These are phyloP conservation scores for Rosa rugosa DNA, from an alignment of 306 rosid genomes.

Conservation along the genomic window DNA sequence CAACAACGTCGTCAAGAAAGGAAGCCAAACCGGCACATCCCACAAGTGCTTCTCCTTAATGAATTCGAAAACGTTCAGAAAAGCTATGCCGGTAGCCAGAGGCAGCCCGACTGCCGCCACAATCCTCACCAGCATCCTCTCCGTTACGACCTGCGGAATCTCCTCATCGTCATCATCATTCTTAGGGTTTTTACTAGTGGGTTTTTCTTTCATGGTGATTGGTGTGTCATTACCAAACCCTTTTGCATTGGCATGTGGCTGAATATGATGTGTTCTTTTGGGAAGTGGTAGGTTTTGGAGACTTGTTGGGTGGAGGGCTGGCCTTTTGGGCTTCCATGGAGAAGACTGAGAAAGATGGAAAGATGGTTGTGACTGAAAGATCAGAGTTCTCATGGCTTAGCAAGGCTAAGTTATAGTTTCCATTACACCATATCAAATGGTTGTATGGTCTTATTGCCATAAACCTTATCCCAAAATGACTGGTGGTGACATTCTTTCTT, in stretches of 20 bases:
- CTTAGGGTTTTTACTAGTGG: constrained; percentile 22
- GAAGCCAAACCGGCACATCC: constrained; percentile 73
- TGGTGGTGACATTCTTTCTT: constrained; percentile 25
- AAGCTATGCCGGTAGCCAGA: constrained; percentile 59
- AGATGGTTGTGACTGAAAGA: constrained; percentile 37
- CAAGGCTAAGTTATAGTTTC: neutral
- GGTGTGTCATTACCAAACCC: constrained; percentile 53
- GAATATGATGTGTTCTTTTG: constrained; percentile 12
- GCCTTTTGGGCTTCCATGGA: constrained; percentile 47
- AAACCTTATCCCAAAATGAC: constrained; percentile 59
- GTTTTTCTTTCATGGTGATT: constrained; percentile 12
- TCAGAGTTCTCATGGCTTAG: constrained; percentile 56
- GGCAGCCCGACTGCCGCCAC: constrained; percentile 61
- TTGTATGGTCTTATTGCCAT: constrained; percentile 25
- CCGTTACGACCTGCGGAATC: constrained; percentile 49
- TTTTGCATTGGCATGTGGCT: constrained; percentile 48
- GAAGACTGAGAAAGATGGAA: constrained; percentile 38
- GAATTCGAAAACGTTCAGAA: constrained; percentile 48
- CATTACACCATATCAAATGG: neutral
- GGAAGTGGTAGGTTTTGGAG: constrained; percentile 17
- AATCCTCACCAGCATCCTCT: constrained; percentile 64
- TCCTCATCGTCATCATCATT: constrained; percentile 40
- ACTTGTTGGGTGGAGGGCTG: constrained; percentile 27
- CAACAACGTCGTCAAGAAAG: constrained; percentile 52
- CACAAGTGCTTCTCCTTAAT: constrained; percentile 47